phyloP scores from a whole-genome alignment of 1,284 basidiomycete genomes.

The Puccinia triticina region DNA sequence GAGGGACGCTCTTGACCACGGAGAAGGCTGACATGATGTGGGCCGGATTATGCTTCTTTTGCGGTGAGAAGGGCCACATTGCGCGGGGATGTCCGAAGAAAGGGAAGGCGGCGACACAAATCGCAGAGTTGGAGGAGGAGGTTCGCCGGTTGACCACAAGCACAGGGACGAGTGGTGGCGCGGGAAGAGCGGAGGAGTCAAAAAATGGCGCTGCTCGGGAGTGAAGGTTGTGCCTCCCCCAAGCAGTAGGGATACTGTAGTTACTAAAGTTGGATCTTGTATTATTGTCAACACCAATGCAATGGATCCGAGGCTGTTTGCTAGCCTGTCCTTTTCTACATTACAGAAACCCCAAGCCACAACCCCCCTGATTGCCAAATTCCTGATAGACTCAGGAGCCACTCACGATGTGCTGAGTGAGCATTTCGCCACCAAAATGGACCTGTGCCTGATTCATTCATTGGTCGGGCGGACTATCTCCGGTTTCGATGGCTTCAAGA shows the following conservation, averaged over 20 bases:
- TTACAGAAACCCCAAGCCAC: neutral
- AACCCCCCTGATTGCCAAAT: neutral
- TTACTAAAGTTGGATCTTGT: neutral
- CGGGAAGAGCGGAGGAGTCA: too few species aligned
- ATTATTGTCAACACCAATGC: neutral
- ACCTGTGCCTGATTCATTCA: neutral
- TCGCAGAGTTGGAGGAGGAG: neutral
- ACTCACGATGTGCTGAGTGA: neutral
- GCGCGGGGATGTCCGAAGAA: neutral
- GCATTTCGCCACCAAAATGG: too few species aligned
- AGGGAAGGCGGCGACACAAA: neutral
- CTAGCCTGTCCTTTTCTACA: neutral
- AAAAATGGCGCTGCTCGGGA: too few species aligned
- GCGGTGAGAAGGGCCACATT: neutral
- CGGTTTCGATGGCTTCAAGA: neutral
- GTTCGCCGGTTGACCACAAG: neutral
- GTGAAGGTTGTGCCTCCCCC: too few species aligned
- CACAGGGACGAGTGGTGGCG: too few species aligned
- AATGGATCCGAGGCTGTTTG: constrained; percentile 14
- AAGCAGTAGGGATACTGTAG: neutral
- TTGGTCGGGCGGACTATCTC: neutral
- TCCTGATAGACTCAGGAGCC: neutral
- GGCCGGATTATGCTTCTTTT: neutral
- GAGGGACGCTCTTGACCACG: neutral
- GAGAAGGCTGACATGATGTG: neutral